Percentiles rank a stretch among this genome's conserved stretches.
Conservation (phyloP, 768 basidiomycete genomes). For the Tylopilus cervinicoccineus region DNA sequence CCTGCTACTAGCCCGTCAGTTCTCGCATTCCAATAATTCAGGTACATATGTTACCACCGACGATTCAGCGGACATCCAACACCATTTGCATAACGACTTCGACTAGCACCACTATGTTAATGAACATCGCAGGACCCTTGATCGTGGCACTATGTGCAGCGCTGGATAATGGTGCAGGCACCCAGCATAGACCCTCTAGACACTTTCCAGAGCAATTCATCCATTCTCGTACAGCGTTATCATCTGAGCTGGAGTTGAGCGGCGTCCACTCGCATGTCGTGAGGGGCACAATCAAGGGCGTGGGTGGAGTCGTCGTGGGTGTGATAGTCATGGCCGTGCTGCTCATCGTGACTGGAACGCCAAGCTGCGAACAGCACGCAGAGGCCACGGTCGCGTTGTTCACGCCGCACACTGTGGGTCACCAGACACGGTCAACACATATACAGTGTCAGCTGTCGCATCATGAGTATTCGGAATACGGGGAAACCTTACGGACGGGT, state of each 20-base stretch:
- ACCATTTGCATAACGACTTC: background rate
- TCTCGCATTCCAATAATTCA: too few relatives aligned
- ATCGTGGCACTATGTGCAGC: background rate
- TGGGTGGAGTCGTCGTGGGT: background rate
- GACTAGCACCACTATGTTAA: background rate
- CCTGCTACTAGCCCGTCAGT: too few relatives aligned
- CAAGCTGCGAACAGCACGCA: conserved; percentile 1
- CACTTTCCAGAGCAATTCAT: background rate
- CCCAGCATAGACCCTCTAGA: background rate
- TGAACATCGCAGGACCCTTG: background rate
- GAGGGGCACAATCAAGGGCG: background rate
- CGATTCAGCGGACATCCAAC: too few relatives aligned
- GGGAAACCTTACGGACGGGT: too few relatives aligned
- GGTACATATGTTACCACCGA: too few relatives aligned
- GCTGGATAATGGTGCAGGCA: background rate
- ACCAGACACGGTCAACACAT: too few relatives aligned
- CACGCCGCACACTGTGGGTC: background rate
- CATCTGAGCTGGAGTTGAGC: background rate
- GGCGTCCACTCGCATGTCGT: background rate
- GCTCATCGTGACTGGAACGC: background rate
- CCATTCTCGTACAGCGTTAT: background rate
- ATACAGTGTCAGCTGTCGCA: too few relatives aligned
- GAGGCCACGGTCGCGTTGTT: conserved; percentile 4
- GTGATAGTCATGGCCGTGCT: background rate
- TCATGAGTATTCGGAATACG: too few relatives aligned